These are phyloP conservation scores for Lobosporangium transversale DNA, from an alignment of 192 early-diverging fungal species.

Conservation along the genomic window DNA sequence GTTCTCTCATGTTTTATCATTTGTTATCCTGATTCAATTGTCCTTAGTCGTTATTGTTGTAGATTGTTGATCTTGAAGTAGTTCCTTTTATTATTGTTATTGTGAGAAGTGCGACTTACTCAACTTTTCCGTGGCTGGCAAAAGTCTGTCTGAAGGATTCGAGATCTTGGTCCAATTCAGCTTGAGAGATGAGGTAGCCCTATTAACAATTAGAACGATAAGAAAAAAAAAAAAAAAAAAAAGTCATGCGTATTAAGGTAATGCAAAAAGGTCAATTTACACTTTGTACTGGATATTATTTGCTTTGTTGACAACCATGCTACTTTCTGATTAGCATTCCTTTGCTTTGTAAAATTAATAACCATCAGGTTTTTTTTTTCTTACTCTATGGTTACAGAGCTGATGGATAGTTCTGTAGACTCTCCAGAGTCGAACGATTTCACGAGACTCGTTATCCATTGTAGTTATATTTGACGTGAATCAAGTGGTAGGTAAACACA, in stretches of 20 bases:
- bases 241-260: too few relatives aligned
- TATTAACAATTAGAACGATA: slow-evolving; percentile 33
- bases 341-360: slow-evolving; percentile 2
- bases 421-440: slow-evolving; percentile 80
- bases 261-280: too few relatives aligned
- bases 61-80: too few relatives aligned
- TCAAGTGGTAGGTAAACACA: not conserved
- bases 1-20: too few relatives aligned
- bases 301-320: too few relatives aligned
- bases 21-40: too few relatives aligned
- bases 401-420: slow-evolving; percentile 91
- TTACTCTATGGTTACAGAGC: slow-evolving; percentile 88
- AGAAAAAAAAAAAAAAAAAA: not conserved
- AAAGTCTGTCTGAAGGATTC: slow-evolving; percentile 79
- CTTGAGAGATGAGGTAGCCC: slow-evolving; percentile 85
- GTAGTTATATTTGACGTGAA: slow-evolving; percentile 6
- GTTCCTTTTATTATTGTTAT: too few relatives aligned
- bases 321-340: too few relatives aligned
- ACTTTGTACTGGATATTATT: too few relatives aligned
- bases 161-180: slow-evolving; percentile 85
- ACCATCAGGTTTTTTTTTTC: too few relatives aligned
- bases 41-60: too few relatives aligned
- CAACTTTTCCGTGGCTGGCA: slow-evolving; percentile 76
- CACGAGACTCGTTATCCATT: slow-evolving; percentile 60
- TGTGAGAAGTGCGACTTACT: too few relatives aligned